These are phyloP conservation scores for Morella rubra DNA, from an alignment of 306 rosid genomes.

Conservation along the genomic window DNA sequence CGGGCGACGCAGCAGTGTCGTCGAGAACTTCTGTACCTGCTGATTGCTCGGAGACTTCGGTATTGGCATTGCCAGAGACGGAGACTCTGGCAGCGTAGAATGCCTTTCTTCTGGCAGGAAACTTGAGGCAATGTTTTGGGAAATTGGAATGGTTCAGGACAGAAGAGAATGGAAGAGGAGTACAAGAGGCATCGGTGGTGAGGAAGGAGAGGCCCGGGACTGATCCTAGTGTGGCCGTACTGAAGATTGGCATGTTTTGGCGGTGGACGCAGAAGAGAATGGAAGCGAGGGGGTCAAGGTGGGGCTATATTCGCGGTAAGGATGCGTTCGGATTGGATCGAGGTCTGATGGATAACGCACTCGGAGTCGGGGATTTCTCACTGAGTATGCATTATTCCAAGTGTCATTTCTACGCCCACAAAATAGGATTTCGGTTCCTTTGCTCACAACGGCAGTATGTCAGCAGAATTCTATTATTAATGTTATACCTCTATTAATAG, in stretches of 20 bases:
- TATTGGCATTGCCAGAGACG: slow-evolving; percentile 33
- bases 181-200: slow-evolving; percentile 22
- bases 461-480: no score
- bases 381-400: background rate
- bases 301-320: background rate
- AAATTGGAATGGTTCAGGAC: slow-evolving; percentile 20
- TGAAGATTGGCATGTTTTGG: slow-evolving; percentile 46
- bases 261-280: background rate
- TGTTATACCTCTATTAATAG: no score
- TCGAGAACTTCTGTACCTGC: slow-evolving; percentile 28
- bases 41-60: slow-evolving; percentile 39
- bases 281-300: background rate
- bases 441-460: no score
- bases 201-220: slow-evolving; percentile 38
- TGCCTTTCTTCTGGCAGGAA: slow-evolving; percentile 27
- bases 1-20: slow-evolving; percentile 41
- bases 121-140: slow-evolving; percentile 36
- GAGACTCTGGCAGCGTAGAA: slow-evolving; percentile 37
- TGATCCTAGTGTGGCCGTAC: slow-evolving; percentile 46
- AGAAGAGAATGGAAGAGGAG: slow-evolving; percentile 19
- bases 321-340: background rate
- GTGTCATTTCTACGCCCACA: slow-evolving; percentile 40
- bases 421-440: background rate
- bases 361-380: background rate
- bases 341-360: background rate